phyloP scores from a whole-genome alignment of 495 filamentous ascomycete species.

The Xylaria cubensis region DNA sequence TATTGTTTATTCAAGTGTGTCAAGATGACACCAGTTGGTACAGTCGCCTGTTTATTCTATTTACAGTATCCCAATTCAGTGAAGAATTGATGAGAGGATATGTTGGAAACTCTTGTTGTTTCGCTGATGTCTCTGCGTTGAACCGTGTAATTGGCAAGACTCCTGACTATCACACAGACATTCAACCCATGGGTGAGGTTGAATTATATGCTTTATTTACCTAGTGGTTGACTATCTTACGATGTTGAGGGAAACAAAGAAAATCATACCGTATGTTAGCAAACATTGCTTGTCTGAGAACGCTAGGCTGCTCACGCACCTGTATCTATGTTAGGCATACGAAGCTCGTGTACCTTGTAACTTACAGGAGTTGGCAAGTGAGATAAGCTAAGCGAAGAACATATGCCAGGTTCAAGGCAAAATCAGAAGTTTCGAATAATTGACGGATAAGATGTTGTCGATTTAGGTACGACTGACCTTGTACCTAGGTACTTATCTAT shows the following conservation, averaged over 20 bases:
- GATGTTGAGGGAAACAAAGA: neutral
- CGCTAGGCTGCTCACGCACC: neutral
- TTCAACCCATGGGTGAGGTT: neutral
- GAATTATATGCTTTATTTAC: neutral
- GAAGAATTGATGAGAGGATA: neutral
- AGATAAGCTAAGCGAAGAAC: neutral
- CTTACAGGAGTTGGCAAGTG: neutral
- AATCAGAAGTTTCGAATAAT: neutral
- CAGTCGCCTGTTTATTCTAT: constrained; percentile 2
- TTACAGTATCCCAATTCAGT: neutral
- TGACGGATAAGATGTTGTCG: neutral
- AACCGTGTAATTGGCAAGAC: neutral
- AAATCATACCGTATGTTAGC: neutral
- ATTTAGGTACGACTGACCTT: neutral
- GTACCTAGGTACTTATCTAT: no score
- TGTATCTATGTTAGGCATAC: neutral
- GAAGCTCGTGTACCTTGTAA: neutral
- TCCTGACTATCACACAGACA: neutral
- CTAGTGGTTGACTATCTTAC: neutral
- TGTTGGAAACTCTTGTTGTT: constrained; percentile 6
- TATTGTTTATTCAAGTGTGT: constrained; percentile 1
- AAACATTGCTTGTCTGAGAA: neutral
- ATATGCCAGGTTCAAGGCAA: neutral
- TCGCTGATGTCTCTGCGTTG: neutral
- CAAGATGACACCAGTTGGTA: neutral